Evolutionary conservation across 345 rosid species (phyloP), one percentile per base, ranked within the genome.

Genomic region (Pugionium cornutum): DNA sequence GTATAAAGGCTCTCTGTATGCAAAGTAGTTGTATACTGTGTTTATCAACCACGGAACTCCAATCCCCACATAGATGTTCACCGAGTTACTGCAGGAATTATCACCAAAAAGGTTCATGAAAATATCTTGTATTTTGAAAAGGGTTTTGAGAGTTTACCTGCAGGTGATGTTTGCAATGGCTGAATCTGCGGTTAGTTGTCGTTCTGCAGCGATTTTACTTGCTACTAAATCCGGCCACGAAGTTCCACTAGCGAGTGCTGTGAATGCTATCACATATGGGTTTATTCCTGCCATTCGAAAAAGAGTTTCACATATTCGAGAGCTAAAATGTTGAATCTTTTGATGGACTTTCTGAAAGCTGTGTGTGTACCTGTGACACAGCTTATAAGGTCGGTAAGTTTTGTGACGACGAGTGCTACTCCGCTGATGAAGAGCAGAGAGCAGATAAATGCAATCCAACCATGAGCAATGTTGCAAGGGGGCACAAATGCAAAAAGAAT

Each of bases 211-310:
- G 56, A 92, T 92, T 85, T 89, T 92, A 74, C 98, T 89, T 6
- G 97, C 97, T 67, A 92, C 96, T 62, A 92, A 77, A 70, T 92
- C 98, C 26, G 97, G 98, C 97, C 98, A 92, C 32, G 98, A 92
- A 47, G 98, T 89, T 72, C 97, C 97, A 72, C 70, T 35, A n/a
- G 98, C 98, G 53, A 92, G 76, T 43, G 91, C 97, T 25, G 98
- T 92, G 57, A 92, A 87, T 68, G 97, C 97, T 71, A 92, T 86
- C 77, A 92, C 91, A 77, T 92, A 92, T 59, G 91, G 76, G 81
- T 92, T 83, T 78, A 92, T 80, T 66, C 94, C 98, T 92, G 85
- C 61, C 39, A 55, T 40, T 1, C 26, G 31, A 35, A 55, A 11
- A 54, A 37, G 27, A 48, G 30, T 47, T 58, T 64, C 43, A 37